Conservation (phyloP, 352 stramenopile genomes). For the Saprolegnia diclina region DNA sequence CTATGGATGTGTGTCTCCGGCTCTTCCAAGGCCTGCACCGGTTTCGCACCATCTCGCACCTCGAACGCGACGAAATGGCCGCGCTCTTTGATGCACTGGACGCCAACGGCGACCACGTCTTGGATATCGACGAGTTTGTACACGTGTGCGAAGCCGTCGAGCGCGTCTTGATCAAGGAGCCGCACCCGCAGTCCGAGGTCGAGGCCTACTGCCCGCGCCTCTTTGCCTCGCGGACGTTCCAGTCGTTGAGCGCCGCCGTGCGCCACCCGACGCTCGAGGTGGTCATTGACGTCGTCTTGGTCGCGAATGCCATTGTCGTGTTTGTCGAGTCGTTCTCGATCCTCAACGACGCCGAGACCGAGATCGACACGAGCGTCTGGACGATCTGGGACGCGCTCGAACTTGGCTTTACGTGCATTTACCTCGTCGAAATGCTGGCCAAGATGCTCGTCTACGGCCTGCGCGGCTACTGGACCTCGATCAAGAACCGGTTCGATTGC, state of each 20-base stretch:
- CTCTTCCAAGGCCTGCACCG: slow-evolving; percentile 23
- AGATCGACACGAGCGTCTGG: not conserved
- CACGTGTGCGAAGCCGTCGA: slow-evolving; percentile 21
- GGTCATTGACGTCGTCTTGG: slow-evolving; percentile 28
- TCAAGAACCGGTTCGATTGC: slow-evolving; percentile 83
- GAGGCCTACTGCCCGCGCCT: slow-evolving; percentile 4
- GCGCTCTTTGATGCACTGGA: slow-evolving; percentile 25
- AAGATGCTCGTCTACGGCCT: slow-evolving; percentile 62
- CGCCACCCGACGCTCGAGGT: slow-evolving; percentile 24
- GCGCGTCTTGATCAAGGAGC: slow-evolving; percentile 8
- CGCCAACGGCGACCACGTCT: slow-evolving; percentile 6
- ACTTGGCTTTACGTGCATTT: slow-evolving; percentile 48
- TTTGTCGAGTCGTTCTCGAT: slow-evolving; percentile 21
- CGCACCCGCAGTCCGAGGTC: not conserved
- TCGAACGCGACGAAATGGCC: not conserved
- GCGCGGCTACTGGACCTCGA: slow-evolving; percentile 49
- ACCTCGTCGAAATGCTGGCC: slow-evolving; percentile 70
- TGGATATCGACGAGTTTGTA: slow-evolving; percentile 27
- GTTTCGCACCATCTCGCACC: slow-evolving; percentile 4
- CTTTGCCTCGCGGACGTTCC: not conserved
- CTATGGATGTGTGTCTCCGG: slow-evolving; percentile 2
- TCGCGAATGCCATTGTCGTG: slow-evolving; percentile 29
- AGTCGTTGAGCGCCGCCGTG: slow-evolving; percentile 13
- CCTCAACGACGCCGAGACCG: not conserved
- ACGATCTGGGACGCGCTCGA: slow-evolving; percentile 3